Conservation (phyloP, 768 basidiomycete genomes). For the Leccinum longicurvipes region DNA sequence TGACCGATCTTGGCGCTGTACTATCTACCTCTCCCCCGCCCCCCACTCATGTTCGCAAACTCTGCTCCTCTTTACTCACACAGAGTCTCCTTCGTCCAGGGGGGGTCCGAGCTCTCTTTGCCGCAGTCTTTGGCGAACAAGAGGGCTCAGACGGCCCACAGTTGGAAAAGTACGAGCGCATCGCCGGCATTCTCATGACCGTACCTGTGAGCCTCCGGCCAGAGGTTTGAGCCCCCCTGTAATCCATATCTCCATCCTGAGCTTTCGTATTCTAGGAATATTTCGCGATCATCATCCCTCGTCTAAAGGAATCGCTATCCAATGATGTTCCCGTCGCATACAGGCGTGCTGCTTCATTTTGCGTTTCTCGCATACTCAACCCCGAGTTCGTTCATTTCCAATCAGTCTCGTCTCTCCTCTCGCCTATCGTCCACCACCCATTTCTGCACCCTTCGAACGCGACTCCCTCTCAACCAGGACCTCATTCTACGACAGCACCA, state of each 20-base stretch:
- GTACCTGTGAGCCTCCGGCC: constrained; percentile 54
- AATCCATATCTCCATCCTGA: constrained; percentile 2
- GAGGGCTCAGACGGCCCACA: constrained; percentile 49
- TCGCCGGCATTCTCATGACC: constrained; percentile 60
- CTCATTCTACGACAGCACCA: not conserved
- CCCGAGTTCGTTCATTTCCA: constrained; percentile 22
- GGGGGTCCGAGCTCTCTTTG: constrained; percentile 67
- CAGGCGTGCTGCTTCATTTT: constrained; percentile 62
- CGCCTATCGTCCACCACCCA: constrained; percentile 52
- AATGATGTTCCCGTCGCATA: constrained; percentile 37
- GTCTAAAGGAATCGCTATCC: constrained; percentile 50
- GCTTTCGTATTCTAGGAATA: constrained; percentile 49
- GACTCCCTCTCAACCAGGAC: not conserved
- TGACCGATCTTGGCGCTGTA: constrained; percentile 61
- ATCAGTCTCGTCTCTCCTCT: constrained; percentile 33
- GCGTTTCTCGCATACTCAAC: constrained; percentile 63
- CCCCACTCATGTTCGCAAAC: constrained; percentile 51
- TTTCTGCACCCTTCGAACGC: not conserved
- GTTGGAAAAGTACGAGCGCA: constrained; percentile 70
- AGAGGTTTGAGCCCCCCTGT: constrained; percentile 41
- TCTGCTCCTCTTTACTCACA: constrained; percentile 63
- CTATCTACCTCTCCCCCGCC: constrained; percentile 42
- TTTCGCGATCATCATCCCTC: constrained; percentile 51
- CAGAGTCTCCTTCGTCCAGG: constrained; percentile 67
- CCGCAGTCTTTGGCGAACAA: constrained; percentile 66